Base-by-base conservation (phyloP, 1,284 basidiomycete species). In the Cutaneotrichosporon dermatis region DNA sequence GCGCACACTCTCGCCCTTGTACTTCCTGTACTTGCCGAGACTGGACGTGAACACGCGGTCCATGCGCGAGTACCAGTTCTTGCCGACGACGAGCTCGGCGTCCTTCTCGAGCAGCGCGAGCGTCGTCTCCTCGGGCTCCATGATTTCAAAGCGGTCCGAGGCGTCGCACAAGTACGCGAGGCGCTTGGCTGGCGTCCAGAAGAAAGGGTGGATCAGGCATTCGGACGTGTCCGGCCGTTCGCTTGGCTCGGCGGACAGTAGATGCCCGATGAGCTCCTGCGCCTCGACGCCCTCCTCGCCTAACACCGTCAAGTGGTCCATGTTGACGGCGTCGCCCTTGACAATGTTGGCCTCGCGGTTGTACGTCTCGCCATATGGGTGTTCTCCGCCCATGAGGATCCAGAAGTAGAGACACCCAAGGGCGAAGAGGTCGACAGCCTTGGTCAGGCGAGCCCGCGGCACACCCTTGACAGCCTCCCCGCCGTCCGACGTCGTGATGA, bases 61-160 rank as follows among this genome's bases (percentile, higher is more conserved):
- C 54, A 98, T 82, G 46, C 86, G 83, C 9, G 84, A 78, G 65
- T 89, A 87, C 95, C 95, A 99, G 76, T 98, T 94, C 61, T 74
- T 73, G 16, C 90, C 90, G 4, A 96, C 87, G 46, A 95, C 86
- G 6, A 78, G 76, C 48, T 69, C 68, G 0, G 90, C 87, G 50
- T 82, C 82, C 0, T 78, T 83, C 78, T 99, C 96, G 35, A 99
- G 83, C 34, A 83, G 77, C 11, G 89, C 73, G 9, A 99, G 82
- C 55, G 86, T 83, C 0, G 84, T 80, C 55, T 96, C 90, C 51
- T 86, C 87, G 0, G 94, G 92, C 67, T 88, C 90, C 91, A 99
- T 95, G 72, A 93, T 94, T 79, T 99, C 95, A 76, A 99, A 98
- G 1, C 93, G 86, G 76, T 99, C 95, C 0, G 92, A 97, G 0